These are phyloP conservation scores for Boletus tomentosulus DNA, from an alignment of 768 basidiomycete genomes.

Conservation along the genomic window DNA sequence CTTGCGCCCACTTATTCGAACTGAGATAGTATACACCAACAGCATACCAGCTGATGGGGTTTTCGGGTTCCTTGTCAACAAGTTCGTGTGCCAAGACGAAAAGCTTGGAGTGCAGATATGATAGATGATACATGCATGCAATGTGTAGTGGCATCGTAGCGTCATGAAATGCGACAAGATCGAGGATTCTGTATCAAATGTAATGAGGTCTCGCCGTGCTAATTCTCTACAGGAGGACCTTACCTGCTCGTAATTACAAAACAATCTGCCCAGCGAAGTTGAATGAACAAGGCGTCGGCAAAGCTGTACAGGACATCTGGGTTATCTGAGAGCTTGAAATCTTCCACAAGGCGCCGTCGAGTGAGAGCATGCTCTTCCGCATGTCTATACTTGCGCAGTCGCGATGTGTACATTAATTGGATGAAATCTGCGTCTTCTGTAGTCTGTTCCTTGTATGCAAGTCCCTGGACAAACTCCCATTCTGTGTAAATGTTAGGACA, in stretches of 20 bases:
- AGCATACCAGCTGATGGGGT: conserved; percentile 95
- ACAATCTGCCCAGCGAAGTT: conserved; percentile 93
- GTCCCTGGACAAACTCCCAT: conserved; percentile 90
- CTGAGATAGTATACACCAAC: conserved; percentile 96
- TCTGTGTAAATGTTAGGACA: conserved; percentile 46
- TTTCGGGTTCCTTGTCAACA: conserved; percentile 90
- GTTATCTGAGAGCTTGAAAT: conserved; percentile 84
- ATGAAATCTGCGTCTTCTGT: conserved; percentile 90
- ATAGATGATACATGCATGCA: conserved; percentile 96
- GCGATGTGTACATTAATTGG: conserved; percentile 85
- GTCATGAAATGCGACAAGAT: conserved; percentile 79
- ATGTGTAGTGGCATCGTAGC: conserved; percentile 92
- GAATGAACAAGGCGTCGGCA: conserved; percentile 84
- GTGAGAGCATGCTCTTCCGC: conserved; percentile 76
- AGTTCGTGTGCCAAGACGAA: conserved; percentile 97
- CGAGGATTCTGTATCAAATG: conserved; percentile 61
- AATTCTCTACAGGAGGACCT: not conserved
- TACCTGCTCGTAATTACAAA: conserved; percentile 83
- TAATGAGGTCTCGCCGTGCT: not conserved
- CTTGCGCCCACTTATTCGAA: conserved; percentile 82
- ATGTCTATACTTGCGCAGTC: conserved; percentile 88
- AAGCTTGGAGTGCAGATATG: conserved; percentile 85
- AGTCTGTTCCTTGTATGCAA: conserved; percentile 79
- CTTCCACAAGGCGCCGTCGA: conserved; percentile 72
- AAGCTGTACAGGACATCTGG: conserved; percentile 89